These are phyloP conservation scores for Fragosphaeria purpurea DNA, from an alignment of 2,329 filamentous ascomycete species.

Conservation along the genomic window DNA sequence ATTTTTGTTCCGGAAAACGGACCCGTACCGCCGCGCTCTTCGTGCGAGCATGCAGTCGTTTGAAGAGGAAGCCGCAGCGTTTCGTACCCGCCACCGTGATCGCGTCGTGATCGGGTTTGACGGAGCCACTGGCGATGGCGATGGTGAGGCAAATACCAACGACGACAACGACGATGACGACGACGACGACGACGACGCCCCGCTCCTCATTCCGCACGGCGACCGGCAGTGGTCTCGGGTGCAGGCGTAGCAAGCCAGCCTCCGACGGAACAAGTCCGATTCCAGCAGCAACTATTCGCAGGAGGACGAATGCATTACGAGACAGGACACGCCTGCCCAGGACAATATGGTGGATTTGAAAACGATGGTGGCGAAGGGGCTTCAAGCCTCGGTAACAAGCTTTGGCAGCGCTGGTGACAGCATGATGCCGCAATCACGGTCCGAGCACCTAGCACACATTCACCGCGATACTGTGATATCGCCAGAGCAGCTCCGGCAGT, in stretches of 20 bases:
- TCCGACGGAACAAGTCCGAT: conserved; percentile 5
- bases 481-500: conserved; percentile 10
- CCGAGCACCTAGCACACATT: conserved; percentile 3
- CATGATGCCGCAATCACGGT: neutral
- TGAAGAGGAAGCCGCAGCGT: conserved; percentile 13
- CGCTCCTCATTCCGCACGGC: conserved; percentile 6
- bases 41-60: conserved; percentile 34
- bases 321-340: no score
- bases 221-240: conserved; percentile 13
- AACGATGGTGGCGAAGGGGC: neutral
- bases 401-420: neutral
- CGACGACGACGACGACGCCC: conserved; percentile 7
- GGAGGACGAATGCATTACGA: no score
- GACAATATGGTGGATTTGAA: neutral
- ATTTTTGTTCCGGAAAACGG: conserved; percentile 43
- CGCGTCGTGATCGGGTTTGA: no score
- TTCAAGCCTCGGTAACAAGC: neutral
- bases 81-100: neutral
- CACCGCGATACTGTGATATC: conserved; percentile 8
- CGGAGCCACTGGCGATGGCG: neutral
- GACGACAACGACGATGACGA: neutral
- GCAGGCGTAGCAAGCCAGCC: conserved; percentile 12
- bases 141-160: neutral
- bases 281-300: conserved; percentile 6
- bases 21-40: conserved; percentile 45